Conservation (phyloP, 179 eudicot genomes). For the Monotropa hypopitys region DNA sequence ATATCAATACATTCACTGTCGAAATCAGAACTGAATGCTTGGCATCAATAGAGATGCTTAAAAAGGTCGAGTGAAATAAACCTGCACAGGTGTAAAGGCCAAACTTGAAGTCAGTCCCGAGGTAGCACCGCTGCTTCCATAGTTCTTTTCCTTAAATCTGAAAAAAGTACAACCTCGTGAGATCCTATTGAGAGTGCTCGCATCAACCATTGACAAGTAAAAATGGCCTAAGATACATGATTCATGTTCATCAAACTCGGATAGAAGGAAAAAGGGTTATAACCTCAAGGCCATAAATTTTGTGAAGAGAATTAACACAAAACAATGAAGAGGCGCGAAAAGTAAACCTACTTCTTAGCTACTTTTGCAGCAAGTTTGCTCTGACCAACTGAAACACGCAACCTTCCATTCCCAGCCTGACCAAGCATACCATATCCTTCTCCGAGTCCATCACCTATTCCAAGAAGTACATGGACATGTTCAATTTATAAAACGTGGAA, state of each 20-base stretch:
- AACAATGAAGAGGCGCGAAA: conserved; percentile 1
- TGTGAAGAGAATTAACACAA: not conserved
- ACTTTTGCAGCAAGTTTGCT: conserved; percentile 86
- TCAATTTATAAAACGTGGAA: not conserved
- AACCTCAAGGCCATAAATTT: not conserved
- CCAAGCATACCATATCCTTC: conserved; percentile 99
- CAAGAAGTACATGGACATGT: conserved; percentile 8
- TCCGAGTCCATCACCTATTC: conserved; percentile 86
- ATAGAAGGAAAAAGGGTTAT: not conserved
- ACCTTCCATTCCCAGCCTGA: conserved; percentile 89
- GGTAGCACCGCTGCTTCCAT: conserved; percentile 78
- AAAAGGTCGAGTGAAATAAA: conserved; percentile 11
- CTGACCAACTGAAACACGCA: conserved; percentile 74
- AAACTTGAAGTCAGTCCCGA: conserved; percentile 93
- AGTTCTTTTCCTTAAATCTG: conserved; percentile 73
- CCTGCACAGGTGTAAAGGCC: conserved; percentile 99
- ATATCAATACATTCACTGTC: not conserved
- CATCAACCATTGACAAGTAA: not conserved
- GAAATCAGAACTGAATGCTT: not conserved
- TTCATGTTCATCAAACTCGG: not conserved
- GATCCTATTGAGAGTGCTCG: not conserved
- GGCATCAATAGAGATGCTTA: not conserved
- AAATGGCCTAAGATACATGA: not conserved
- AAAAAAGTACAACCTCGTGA: conserved; percentile 7
- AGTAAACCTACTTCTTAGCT: conserved; percentile 57